These are phyloP conservation scores for Reticulascus tulasneorum DNA, from an alignment of 2,329 filamentous ascomycete genomes.

Conservation along the genomic window DNA sequence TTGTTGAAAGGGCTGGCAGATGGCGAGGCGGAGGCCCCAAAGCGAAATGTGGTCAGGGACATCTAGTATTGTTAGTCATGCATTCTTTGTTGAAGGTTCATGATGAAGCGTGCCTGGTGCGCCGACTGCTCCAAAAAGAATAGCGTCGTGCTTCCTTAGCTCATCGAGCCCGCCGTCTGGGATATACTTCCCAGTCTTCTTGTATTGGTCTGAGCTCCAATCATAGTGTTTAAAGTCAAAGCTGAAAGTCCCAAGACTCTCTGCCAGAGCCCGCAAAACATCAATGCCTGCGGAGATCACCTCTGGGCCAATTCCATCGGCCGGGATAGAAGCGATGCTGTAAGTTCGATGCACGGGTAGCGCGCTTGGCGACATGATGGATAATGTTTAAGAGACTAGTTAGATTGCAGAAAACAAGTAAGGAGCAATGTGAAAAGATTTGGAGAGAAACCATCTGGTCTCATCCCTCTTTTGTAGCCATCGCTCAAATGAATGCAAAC, in stretches of 20 bases:
- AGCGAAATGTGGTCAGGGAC: constrained; percentile 65
- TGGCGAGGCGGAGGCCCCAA: constrained; percentile 60
- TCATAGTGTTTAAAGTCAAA: constrained; percentile 61
- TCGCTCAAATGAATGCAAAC: no score
- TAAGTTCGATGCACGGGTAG: constrained; percentile 29
- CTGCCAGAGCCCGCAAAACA: constrained; percentile 52
- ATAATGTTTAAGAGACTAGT: neutral
- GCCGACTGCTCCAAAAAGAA: constrained; percentile 26
- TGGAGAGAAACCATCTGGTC: no score
- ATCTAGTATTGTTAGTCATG: constrained; percentile 27
- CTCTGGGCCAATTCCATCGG: constrained; percentile 61
- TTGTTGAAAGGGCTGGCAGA: constrained; percentile 61
- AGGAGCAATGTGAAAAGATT: no score
- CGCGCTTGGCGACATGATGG: constrained; percentile 12
- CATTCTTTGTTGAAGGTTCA: no score
- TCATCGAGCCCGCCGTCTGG: constrained; percentile 50
- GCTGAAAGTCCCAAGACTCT: constrained; percentile 52
- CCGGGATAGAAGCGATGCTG: constrained; percentile 57
- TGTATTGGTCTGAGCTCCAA: constrained; percentile 65
- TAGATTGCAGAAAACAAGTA: no score
- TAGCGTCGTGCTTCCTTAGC: constrained; percentile 22
- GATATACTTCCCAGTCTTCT: constrained; percentile 62
- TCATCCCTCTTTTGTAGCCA: no score
- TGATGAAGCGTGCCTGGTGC: constrained; percentile 12
- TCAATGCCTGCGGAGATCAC: constrained; percentile 58